Evolutionary conservation across 192 early-diverging fungal species (phyloP).

Genomic region (Coemansia sp.): DNA sequence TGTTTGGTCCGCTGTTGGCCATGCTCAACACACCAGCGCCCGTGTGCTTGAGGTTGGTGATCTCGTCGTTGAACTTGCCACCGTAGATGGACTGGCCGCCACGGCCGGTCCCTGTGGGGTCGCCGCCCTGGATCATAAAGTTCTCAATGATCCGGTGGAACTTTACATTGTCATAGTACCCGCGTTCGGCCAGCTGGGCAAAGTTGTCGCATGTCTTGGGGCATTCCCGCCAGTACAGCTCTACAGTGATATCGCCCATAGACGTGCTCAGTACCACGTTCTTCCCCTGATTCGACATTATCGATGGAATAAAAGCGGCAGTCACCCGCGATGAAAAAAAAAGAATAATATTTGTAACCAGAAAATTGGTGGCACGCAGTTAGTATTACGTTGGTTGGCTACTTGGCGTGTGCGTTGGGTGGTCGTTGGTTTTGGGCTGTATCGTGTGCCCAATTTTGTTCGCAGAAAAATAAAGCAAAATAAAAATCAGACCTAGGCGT

Average conservation of each 20-base stretch:
- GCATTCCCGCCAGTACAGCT: conserved; percentile 50
- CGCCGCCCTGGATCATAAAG: conserved; percentile 98
- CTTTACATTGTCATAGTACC: conserved; percentile 72
- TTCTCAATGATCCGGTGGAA: conserved; percentile 85
- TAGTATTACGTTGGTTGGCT: not conserved
- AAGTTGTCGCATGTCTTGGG: conserved; percentile 90
- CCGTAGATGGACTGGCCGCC: conserved; percentile 74
- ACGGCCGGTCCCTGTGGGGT: conserved; percentile 92
- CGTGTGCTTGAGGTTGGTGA: conserved; percentile 67
- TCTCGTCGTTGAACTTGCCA: conserved; percentile 67
- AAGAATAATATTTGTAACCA: too few relatives aligned
- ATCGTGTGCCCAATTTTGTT: not conserved
- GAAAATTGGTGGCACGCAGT: not conserved
- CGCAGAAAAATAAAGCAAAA: not conserved
- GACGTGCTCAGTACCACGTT: conserved; percentile 19
- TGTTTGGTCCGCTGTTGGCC: conserved; percentile 92
- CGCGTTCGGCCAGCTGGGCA: conserved; percentile 64
- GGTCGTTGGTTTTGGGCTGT: not conserved
- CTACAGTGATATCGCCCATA: conserved; percentile 15
- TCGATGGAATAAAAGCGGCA: too few relatives aligned
- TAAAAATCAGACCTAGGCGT: not conserved
- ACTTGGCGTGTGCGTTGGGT: not conserved
- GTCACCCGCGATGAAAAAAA: too few relatives aligned
- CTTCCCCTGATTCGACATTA: not conserved
- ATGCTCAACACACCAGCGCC: conserved; percentile 85